Base-by-base conservation (phyloP, 1,284 basidiomycete genomes). In the Puccinia triticina region DNA sequence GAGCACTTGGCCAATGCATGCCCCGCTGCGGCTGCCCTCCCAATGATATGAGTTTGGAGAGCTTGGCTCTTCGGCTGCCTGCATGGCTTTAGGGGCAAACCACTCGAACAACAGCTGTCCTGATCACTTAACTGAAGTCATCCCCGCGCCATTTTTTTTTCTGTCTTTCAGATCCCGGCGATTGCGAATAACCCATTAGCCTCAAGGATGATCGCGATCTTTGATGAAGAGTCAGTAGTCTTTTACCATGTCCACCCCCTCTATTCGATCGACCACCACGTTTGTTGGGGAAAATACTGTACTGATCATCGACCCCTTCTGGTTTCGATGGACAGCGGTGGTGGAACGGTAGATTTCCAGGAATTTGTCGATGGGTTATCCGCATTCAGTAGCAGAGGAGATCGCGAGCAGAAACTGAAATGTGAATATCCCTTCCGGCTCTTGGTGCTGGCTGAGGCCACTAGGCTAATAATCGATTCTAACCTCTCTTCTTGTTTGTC, bases 101-200 rank as follows among this genome's bases (percentile, higher is more conserved):
- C 12, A 43, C 12, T 43, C 40, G 40, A 43, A 43, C 40, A 43
- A n/a, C n/a, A 12, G 40, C 40, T 43, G 7, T 43, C 40, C 21
- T 46, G 66, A 43, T 48, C 10, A 8, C 40, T 43, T 43, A 43
- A 12, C 40, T 43, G 40, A 43, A 43, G 40, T 43, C 40, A 43
- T 43, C 40, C 40, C 40, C n/a, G n/a, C n/a, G n/a, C n/a, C 40
- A 43, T 43, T 16, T 53, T 73, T 21, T 18, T 50, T 50, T 53
- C 2, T n/a, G 64, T 46, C 18, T 23, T 37, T 50, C 55, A 80
- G 77, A 97, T 99, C 89, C 96, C 97, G 0, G 95, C 97, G 88
- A 98, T 99, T 86, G 96, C 96, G 46, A 96, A 95, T 84, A 99
- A 99, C 88, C 97, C 96, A 0, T 89, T 99, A 72, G 95, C 97